Base-by-base conservation (phyloP, 257 asterid genomes). In the Solanum ossicruentum region DNA sequence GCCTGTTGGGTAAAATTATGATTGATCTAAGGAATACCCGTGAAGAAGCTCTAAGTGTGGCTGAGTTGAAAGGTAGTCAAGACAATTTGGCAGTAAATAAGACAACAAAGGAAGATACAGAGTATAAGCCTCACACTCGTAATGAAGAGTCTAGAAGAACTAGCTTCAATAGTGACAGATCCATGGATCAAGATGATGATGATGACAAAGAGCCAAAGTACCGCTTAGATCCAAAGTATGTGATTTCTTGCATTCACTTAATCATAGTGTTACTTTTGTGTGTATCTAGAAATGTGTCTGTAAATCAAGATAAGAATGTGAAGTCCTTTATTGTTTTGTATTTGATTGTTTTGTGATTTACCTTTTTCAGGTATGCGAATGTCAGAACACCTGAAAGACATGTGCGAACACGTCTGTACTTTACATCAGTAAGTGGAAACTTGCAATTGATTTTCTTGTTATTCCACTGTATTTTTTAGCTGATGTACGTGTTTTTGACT, bases 201-300 rank as follows among this genome's bases (percentile, higher is more conserved):
- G 99, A 94, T 57, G 98, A 92, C 89, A 93, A 94, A 91, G 98
- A 95, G 90, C 90, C 94, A n/a, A 92, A 95, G 87, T 95, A 95
- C 89, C 99, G 99, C 61, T 88, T 95, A 87, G 98, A 95, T 89
- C 98, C 98, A 82, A 92, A 95, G 98, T 95, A 91, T 86, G 85
- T 28, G 12, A 16, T 28, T 28, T 43, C 79, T 69, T 51, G 13
- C n/a, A 32, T 75, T n/a, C 65, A 54, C 66, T 78, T 78, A 52
- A 9, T 23, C 26, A 77, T 36, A 26, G 49, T 52, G 28, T 10
- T 78, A 52, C 60, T 78, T 78, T 52, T 9, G 47, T 26, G 21
- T 49, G 51, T 77, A 23, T 77, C 82, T 77, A 26, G 26, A 77
- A 23, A 13, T 51, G 47, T 51, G 26, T 52, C 23, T 52, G 83